These are phyloP conservation scores for Leishmania martiniquensis DNA, from an alignment of 208 protist genomes.

Conservation along the genomic window DNA sequence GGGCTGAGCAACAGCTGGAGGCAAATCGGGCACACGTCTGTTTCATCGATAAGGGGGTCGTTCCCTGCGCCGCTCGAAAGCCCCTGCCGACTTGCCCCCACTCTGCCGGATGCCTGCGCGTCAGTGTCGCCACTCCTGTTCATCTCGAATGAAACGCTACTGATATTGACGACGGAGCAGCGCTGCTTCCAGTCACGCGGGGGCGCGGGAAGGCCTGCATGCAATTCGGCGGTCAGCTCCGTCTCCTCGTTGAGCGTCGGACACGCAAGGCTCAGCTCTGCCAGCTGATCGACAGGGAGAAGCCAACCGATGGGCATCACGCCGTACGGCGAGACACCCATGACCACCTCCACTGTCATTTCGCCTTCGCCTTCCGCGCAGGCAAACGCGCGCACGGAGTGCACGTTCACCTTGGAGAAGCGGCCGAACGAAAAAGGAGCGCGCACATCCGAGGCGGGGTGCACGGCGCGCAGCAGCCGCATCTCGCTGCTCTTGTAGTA, in stretches of 20 bases:
- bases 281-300: conserved; percentile 17
- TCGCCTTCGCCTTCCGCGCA: neutral
- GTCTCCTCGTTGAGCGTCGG: conserved; percentile 4
- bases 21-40: conserved; percentile 46
- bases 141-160: neutral
- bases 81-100: neutral
- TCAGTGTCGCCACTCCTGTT: neutral
- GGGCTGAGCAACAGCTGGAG: conserved; percentile 32
- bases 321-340: conserved; percentile 30
- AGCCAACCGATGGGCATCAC: conserved; percentile 44
- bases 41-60: conserved; percentile 5
- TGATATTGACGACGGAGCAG: conserved; percentile 22
- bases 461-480: conserved; percentile 36
- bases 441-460: conserved; percentile 23
- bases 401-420: conserved; percentile 19
- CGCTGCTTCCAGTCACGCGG: conserved; percentile 15
- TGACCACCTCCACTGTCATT: conserved; percentile 21
- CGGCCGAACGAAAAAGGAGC: conserved; percentile 24
- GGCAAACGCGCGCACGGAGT: conserved; percentile 23
- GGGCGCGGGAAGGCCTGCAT: conserved; percentile 21
- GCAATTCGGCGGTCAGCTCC: conserved; percentile 25
- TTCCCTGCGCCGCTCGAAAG: neutral
- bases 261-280: conserved; percentile 18
- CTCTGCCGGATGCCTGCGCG: neutral
- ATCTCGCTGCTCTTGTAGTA: conserved; percentile 36